Evolutionary conservation across 2,329 filamentous ascomycete species (phyloP), one percentile per base, ranked within the genome.

Genomic region (Sporothrix dimorphospora): DNA sequence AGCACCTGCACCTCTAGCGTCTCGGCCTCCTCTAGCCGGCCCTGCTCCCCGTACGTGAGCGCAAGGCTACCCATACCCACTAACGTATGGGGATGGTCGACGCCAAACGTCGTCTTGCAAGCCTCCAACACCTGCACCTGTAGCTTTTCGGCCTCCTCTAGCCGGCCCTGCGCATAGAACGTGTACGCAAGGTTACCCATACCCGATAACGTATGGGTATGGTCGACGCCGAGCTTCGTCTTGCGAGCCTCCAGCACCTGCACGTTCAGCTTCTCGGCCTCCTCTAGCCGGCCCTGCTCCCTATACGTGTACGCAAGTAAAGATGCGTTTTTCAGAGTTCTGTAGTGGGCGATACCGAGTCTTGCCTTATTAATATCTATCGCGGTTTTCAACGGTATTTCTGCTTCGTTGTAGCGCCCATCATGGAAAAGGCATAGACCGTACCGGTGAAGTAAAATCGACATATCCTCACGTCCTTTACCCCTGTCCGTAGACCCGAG

Each of bases 1-100:
- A 72, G 16, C 40, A 67, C 45, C 42, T 67, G n/a, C n/a, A 38
- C n/a, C 12, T 49, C 19, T 24, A 73, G 21, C 67, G 69, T 11
- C 34, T 77, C 76, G 2, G 74, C 74, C 49, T 76, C 73, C 12
- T 69, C 55, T 30, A 73, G 73, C 70, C 72, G 73, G 38, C 16
- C 11, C 70, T 71, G n/a, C 14, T 7, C 3, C 21, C 3, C 1
- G 3, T 19, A 61, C 38, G 34, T 49, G n/a, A n/a, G 3, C 11
- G 34, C 34, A 21, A 70, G 34, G 51, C 42, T 61, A 21, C 1
- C 38, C 9, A 61, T 70, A 21, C 21, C 24, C 4, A 2, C 12
- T 5, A 70, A 11, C 21, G 70, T 71, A 6, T 19, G 0, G 45
- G n/a, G 27, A 40, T 71, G 24, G 27, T 71, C 57, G 14, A 11